Base-by-base conservation (phyloP, 1,284 basidiomycete species). In the Mrakiaceae sp. region DNA sequence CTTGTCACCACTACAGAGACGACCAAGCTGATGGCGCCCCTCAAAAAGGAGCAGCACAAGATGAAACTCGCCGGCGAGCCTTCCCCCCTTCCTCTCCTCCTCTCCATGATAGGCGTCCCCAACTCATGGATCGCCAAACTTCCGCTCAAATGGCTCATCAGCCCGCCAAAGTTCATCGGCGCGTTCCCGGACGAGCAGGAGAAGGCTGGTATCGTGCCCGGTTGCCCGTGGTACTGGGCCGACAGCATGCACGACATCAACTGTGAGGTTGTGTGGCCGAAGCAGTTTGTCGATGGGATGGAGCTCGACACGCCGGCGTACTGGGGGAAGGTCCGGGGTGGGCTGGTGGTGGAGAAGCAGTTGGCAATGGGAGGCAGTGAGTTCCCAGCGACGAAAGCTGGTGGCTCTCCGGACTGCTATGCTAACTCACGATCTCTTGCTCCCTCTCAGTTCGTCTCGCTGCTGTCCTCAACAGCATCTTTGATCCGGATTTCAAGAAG, bases 301-400 rank as follows among this genome's bases (percentile, higher is more conserved):
- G 87, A 95, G 75, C 81, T 96, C n/a, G 87, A 94, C 74, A 91
- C 88, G 39, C 85, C 87, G 0, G 79, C 85, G 68, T 96, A 96
- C 71, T 77, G 86, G 0, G 90, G 87, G 1, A 76, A 77, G 40
- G 84, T 94, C 69, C 78, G 78, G 63, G 76, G 83, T 52, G 77
- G 82, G 66, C 86, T 86, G 81, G 77, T 90, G 51, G 71, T 96
- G 3, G 90, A 95, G 79, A 84, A 83, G 75, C 74, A 94, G 69
- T 77, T 96, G 58, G 87, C 89, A 0, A 86, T 86, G 78, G 90
- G 79, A 1, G 92, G 90, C 1, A 76, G 94, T 49, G 80, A 91
- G 12, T 82, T 93, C 39, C 39, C 14, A 11, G 39, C 57, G 40
- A 4, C 12, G 39, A 8, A 3, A 7, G 10, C 48, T 40, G 16